Evolutionary conservation across 805 yeast genomes (phyloP).

Genomic region (Millerozyma acaciae): DNA sequence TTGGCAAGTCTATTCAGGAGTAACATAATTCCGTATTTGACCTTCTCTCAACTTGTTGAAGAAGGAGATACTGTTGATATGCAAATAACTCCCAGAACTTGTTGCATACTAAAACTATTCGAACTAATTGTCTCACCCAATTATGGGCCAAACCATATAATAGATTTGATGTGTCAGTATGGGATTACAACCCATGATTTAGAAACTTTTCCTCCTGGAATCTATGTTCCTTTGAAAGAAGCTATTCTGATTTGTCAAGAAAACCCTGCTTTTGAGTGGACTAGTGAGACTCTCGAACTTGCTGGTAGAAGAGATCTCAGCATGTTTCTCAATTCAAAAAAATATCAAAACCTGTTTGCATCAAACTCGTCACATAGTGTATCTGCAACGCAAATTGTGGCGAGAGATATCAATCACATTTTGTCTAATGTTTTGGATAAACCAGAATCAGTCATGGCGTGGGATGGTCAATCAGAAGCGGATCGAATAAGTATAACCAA

Average conservation of each 20-base stretch:
- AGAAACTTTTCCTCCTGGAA: constrained; percentile 72
- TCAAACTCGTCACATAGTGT: constrained; percentile 2
- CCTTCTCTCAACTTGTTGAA: constrained; percentile 65
- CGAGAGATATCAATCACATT: constrained; percentile 38
- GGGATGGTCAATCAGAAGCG: constrained; percentile 71
- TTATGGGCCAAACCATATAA: constrained; percentile 49
- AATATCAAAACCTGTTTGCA: constrained; percentile 7
- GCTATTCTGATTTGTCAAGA: constrained; percentile 53
- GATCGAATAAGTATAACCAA: constrained; percentile 66
- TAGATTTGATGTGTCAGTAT: constrained; percentile 58
- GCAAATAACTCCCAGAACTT: constrained; percentile 63
- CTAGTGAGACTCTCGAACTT: constrained; percentile 44
- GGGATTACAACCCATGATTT: constrained; percentile 49
- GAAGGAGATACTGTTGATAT: constrained; percentile 59
- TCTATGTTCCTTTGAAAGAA: constrained; percentile 63
- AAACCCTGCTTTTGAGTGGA: constrained; percentile 48
- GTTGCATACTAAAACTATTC: constrained; percentile 53
- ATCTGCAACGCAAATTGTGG: not conserved
- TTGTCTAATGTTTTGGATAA: constrained; percentile 35
- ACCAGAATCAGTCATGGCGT: constrained; percentile 48
- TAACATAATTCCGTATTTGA: constrained; percentile 50
- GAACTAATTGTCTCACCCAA: constrained; percentile 57
- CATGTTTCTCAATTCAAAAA: constrained; percentile 20
- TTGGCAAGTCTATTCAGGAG: constrained; percentile 46
- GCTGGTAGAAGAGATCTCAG: constrained; percentile 68